Percentiles rank a stretch among this genome's conserved stretches.
Evolutionary conservation across 352 stramenopile genomes (phyloP).

Genomic region (Phytophthora sojae): DNA sequence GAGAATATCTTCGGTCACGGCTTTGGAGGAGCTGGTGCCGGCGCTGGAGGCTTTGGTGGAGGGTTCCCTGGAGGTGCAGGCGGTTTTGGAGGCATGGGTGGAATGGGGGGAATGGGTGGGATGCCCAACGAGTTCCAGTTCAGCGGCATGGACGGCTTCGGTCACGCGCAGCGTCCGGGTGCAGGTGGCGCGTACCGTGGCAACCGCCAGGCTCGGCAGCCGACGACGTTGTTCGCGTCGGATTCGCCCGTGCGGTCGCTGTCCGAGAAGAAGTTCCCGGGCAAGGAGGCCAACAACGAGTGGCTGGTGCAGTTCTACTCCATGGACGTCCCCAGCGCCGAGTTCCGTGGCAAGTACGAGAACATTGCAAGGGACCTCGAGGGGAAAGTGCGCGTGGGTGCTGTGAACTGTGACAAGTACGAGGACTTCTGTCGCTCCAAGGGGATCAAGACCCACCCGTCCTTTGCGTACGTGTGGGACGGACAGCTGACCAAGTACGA

Average conservation of each 20-base stretch:
- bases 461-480: slow-evolving; percentile 80
- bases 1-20: slow-evolving; percentile 85
- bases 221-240: slow-evolving; percentile 63
- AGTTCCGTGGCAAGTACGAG: slow-evolving; percentile 73
- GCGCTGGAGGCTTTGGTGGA: slow-evolving; percentile 33
- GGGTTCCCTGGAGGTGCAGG: slow-evolving; percentile 28
- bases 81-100: slow-evolving; percentile 25
- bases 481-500: slow-evolving; percentile 57
- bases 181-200: slow-evolving; percentile 13
- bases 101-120: slow-evolving; percentile 23
- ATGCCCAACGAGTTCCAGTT: slow-evolving; percentile 83
- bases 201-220: slow-evolving; percentile 24
- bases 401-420: slow-evolving; percentile 83
- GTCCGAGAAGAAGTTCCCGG: slow-evolving; percentile 80
- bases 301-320: slow-evolving; percentile 88
- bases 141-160: slow-evolving; percentile 82
- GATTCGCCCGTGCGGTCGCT: slow-evolving; percentile 66
- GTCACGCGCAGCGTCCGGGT: slow-evolving; percentile 41
- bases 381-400: slow-evolving; percentile 78
- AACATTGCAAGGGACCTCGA: slow-evolving; percentile 72
- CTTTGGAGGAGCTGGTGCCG: slow-evolving; percentile 49
- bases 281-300: slow-evolving; percentile 73
- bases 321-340: slow-evolving; percentile 58
- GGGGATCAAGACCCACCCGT: slow-evolving; percentile 46
- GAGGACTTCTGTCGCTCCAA: slow-evolving; percentile 57